Percentiles rank a stretch among this genome's conserved stretches.
phyloP scores from a whole-genome alignment of 2,329 filamentous ascomycete species.

The Colletotrichum cuscutae region DNA sequence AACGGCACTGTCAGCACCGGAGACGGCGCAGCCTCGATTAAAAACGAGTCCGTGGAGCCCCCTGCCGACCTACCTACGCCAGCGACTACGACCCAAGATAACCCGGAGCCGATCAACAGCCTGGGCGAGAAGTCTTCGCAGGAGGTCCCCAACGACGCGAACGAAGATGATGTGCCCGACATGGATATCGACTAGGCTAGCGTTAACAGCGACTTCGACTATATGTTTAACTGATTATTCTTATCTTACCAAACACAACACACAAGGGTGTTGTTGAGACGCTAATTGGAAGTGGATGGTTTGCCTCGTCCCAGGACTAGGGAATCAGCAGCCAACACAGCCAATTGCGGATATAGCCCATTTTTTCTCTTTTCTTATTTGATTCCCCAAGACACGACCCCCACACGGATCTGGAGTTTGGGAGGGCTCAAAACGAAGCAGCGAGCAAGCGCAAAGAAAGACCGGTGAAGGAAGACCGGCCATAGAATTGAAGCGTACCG shows the following conservation, averaged over 20 bases:
- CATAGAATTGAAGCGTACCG: not conserved
- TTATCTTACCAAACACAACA: not conserved
- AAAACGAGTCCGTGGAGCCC: slow-evolving; percentile 31
- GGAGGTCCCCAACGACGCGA: slow-evolving; percentile 8
- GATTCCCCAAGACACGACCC: slow-evolving; percentile 1
- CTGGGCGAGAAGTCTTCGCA: slow-evolving; percentile 37
- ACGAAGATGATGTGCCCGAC: slow-evolving; percentile 46
- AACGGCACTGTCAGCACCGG: slow-evolving; percentile 9
- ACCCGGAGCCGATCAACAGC: slow-evolving; percentile 39
- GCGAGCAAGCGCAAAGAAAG: not conserved
- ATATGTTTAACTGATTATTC: not conserved
- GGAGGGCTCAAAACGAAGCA: not conserved
- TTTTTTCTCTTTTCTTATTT: not conserved
- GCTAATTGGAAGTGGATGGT: not conserved
- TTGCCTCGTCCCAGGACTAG: not conserved
- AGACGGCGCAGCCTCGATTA: slow-evolving; percentile 9
- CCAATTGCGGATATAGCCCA: not conserved
- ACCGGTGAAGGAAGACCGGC: not conserved
- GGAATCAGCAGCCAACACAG: not conserved
- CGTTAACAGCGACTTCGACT: too few relatives aligned
- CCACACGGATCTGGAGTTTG: slow-evolving; percentile 3
- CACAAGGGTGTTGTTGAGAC: not conserved
- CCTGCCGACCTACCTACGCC: slow-evolving; percentile 33
- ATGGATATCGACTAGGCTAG: slow-evolving; percentile 52
- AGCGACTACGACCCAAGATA: slow-evolving; percentile 40